Evolutionary conservation across 2,329 filamentous ascomycete species (phyloP).

Genomic region (Fusarium xyrophilum): DNA sequence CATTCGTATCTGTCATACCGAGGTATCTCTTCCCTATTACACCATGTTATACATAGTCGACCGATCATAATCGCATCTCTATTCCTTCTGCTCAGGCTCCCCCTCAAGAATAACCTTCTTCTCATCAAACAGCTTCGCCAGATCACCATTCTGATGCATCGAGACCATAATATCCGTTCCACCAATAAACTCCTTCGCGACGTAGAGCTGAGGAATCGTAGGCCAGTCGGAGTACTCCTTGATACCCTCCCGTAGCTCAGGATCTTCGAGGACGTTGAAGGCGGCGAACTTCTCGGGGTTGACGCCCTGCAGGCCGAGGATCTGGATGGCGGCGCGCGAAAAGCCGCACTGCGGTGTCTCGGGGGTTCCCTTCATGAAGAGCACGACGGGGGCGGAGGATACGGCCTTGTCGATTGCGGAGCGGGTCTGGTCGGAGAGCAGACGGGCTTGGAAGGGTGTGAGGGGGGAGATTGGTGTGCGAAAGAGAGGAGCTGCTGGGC

Average conservation of each 20-base stretch:
- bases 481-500: slow-evolving; percentile 36
- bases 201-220: slow-evolving; percentile 95
- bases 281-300: slow-evolving; percentile 97
- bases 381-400: slow-evolving; percentile 84
- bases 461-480: slow-evolving; percentile 38
- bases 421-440: slow-evolving; percentile 81
- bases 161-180: slow-evolving; percentile 97
- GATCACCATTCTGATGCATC: slow-evolving; percentile 95
- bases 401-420: slow-evolving; percentile 91
- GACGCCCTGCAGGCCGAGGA: slow-evolving; percentile 91
- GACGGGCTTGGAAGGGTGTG: slow-evolving; percentile 60
- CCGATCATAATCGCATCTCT: slow-evolving; percentile 1
- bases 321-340: slow-evolving; percentile 92
- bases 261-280: slow-evolving; percentile 94
- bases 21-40: slow-evolving; percentile 41
- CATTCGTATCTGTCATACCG: slow-evolving; percentile 36
- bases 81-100: slow-evolving; percentile 48
- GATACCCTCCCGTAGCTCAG: slow-evolving; percentile 86
- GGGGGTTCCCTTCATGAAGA: slow-evolving; percentile 99
- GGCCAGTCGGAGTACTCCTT: slow-evolving; percentile 99
- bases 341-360: slow-evolving; percentile 97
- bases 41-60: slow-evolving; percentile 40
- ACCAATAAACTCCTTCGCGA: slow-evolving; percentile 94
- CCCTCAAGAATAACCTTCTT: slow-evolving; percentile 79
- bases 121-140: slow-evolving; percentile 90